phyloP scores from a whole-genome alignment of 2,329 filamentous ascomycete genomes.

The Cercospora nicotianae region DNA sequence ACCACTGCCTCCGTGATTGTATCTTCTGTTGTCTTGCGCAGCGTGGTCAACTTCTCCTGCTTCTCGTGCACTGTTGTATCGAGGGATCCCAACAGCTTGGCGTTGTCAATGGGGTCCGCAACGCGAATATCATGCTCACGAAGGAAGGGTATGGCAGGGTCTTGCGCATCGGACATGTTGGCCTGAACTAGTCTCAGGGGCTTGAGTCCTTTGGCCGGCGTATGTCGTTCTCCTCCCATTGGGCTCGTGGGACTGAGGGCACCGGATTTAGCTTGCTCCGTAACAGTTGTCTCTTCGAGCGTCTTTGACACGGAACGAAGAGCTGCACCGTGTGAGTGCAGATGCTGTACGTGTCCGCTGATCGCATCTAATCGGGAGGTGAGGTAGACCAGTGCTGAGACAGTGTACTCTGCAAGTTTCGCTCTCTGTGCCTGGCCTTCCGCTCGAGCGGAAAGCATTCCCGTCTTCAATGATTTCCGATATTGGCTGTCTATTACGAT shows the following conservation, averaged over 20 bases:
- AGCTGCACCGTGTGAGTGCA: conserved; percentile 32
- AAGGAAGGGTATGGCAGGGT: conserved; percentile 34
- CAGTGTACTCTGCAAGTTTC: conserved; percentile 48
- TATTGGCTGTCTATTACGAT: conserved; percentile 71
- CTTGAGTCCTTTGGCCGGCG: conserved; percentile 31
- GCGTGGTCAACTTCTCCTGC: conserved; percentile 38
- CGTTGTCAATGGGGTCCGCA: conserved; percentile 17
- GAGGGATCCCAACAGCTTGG: conserved; percentile 32
- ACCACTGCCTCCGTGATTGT: conserved; percentile 39
- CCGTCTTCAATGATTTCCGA: conserved; percentile 58
- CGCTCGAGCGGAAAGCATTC: conserved; percentile 40
- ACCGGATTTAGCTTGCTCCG: conserved; percentile 14
- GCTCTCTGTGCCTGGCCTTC: conserved; percentile 40
- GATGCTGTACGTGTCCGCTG: conserved; percentile 31
- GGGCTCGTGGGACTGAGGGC: conserved; percentile 30
- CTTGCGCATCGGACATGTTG: conserved; percentile 34
- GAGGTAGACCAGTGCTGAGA: conserved; percentile 46
- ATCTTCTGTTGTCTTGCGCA: conserved; percentile 38
- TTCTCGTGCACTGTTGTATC: conserved; percentile 37
- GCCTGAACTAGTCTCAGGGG: conserved; percentile 36
- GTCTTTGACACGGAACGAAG: conserved; percentile 29
- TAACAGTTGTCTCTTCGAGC: conserved; percentile 22
- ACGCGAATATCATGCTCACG: conserved; percentile 34
- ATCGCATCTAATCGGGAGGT: conserved; percentile 35
- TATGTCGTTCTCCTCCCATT: conserved; percentile 27